Percentiles rank a stretch among this genome's conserved stretches.
These are phyloP conservation scores for Saccharum spontaneum DNA, from an alignment of 176 grass and related monocot genomes.

Conservation along the genomic window DNA sequence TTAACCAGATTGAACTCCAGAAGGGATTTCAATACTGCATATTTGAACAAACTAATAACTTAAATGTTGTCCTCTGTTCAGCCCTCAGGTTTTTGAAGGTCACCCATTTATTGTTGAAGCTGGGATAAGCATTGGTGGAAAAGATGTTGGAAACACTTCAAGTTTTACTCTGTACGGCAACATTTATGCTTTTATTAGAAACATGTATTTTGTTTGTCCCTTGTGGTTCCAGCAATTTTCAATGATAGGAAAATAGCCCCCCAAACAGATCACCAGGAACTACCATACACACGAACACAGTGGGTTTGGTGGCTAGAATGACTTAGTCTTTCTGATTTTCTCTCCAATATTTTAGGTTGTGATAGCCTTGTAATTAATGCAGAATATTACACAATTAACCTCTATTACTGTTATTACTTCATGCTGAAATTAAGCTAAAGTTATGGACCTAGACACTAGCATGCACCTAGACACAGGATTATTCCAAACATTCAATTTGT, in stretches of 20 bases:
- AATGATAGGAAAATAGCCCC: not conserved
- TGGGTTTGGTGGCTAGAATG: not conserved
- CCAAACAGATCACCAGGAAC: not conserved
- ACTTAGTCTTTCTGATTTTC: no score
- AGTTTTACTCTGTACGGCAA: slow-evolving; percentile 1
- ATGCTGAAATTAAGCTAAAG: not conserved
- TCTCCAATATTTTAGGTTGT: not conserved
- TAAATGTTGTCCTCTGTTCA: slow-evolving; percentile 37
- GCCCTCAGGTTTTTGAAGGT: slow-evolving; percentile 98
- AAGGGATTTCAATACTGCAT: slow-evolving; percentile 10
- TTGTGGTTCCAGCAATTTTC: slow-evolving; percentile 17
- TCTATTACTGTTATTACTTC: not conserved
- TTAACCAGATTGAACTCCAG: slow-evolving; percentile 15
- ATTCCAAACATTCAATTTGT: not conserved
- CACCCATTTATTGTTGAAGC: slow-evolving; percentile 99
- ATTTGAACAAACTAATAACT: slow-evolving; percentile 15
- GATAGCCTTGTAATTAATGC: not conserved
- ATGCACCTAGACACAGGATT: no score
- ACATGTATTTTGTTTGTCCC: not conserved
- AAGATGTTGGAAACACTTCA: slow-evolving; percentile 57
- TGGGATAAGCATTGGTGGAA: slow-evolving; percentile 95
- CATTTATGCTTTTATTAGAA: not conserved
- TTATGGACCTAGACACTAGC: no score
- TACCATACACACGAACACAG: not conserved
- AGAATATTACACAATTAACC: not conserved